phyloP scores from a whole-genome alignment of 2,329 filamentous ascomycete genomes.

The Epichloe aotearoae region DNA sequence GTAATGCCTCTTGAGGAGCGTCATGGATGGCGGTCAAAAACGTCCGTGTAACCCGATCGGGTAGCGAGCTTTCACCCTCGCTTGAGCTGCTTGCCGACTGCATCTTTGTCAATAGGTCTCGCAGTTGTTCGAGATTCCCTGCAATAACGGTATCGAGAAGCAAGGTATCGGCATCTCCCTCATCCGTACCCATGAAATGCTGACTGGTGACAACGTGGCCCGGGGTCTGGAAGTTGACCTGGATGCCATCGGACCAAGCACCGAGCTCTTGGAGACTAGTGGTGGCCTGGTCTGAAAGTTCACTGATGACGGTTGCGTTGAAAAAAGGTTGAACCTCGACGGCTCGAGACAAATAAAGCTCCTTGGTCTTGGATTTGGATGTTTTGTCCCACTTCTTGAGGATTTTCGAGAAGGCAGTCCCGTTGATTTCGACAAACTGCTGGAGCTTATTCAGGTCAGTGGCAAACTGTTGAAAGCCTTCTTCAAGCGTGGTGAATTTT shows the following conservation, averaged over 20 bases:
- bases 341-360: constrained; percentile 87
- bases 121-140: constrained; percentile 63
- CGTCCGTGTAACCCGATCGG: constrained; percentile 73
- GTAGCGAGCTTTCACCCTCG: constrained; percentile 41
- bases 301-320: constrained; percentile 92
- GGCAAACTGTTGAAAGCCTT: constrained; percentile 95
- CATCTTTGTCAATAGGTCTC: constrained; percentile 71
- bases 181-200: constrained; percentile 60
- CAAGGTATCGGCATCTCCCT: constrained; percentile 79
- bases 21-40: constrained; percentile 86
- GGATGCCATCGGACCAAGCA: constrained; percentile 93
- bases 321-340: constrained; percentile 98
- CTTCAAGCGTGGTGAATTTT: constrained; percentile 87
- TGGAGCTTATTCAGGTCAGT: constrained; percentile 94
- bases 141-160: constrained; percentile 76
- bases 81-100: constrained; percentile 38
- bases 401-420: constrained; percentile 95
- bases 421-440: constrained; percentile 97
- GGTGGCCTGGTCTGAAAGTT: constrained; percentile 90
- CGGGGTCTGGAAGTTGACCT: constrained; percentile 63
- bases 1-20: constrained; percentile 63
- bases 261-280: constrained; percentile 91
- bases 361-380: constrained; percentile 96
- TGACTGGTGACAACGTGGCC: constrained; percentile 55
- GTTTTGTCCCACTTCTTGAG: constrained; percentile 99